Percentiles rank a stretch among this genome's conserved stretches.
These are phyloP conservation scores for Fusarium bactridioides DNA, from an alignment of 2,329 filamentous ascomycete species.

Conservation along the genomic window DNA sequence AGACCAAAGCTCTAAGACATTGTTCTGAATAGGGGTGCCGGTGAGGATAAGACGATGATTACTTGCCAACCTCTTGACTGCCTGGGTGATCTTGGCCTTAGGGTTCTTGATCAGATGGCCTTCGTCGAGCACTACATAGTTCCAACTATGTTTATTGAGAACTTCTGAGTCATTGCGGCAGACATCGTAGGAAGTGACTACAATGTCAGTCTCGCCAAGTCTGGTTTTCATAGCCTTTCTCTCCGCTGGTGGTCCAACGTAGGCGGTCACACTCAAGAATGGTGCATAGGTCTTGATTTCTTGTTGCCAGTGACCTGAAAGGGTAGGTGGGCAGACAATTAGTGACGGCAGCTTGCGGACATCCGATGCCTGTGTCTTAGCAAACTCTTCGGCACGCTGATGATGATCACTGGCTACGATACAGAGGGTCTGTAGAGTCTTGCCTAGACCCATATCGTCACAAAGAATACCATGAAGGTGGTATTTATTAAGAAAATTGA, in stretches of 20 bases:
- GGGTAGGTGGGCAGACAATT: slow-evolving; percentile 93
- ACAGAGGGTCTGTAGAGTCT: slow-evolving; percentile 95
- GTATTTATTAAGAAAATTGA: slow-evolving; percentile 97
- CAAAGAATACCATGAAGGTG: slow-evolving; percentile 98
- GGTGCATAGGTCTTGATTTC: slow-evolving; percentile 96
- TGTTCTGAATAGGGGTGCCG: slow-evolving; percentile 97
- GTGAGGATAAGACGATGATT: slow-evolving; percentile 97
- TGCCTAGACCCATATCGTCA: slow-evolving; percentile 98
- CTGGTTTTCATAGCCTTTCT: slow-evolving; percentile 74
- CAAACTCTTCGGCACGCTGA: slow-evolving; percentile 87
- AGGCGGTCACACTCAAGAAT: slow-evolving; percentile 88
- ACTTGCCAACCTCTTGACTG: slow-evolving; percentile 87
- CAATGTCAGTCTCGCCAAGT: slow-evolving; percentile 83
- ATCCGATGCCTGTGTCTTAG: slow-evolving; percentile 81
- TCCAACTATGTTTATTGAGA: slow-evolving; percentile 86
- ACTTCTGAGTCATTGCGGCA: slow-evolving; percentile 94
- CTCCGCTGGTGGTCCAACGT: slow-evolving; percentile 87
- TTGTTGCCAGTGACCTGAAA: slow-evolving; percentile 98
- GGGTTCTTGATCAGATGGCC: slow-evolving; percentile 99
- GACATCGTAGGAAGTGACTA: slow-evolving; percentile 98
- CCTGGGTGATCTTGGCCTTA: slow-evolving; percentile 92
- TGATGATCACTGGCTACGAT: slow-evolving; percentile 99
- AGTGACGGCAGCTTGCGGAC: slow-evolving; percentile 83
- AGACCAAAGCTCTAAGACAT: slow-evolving; percentile 96
- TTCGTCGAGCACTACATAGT: slow-evolving; percentile 96